These are phyloP conservation scores for Capillidium rhysosporum DNA, from an alignment of 371 early-diverging fungal genomes.

Conservation along the genomic window DNA sequence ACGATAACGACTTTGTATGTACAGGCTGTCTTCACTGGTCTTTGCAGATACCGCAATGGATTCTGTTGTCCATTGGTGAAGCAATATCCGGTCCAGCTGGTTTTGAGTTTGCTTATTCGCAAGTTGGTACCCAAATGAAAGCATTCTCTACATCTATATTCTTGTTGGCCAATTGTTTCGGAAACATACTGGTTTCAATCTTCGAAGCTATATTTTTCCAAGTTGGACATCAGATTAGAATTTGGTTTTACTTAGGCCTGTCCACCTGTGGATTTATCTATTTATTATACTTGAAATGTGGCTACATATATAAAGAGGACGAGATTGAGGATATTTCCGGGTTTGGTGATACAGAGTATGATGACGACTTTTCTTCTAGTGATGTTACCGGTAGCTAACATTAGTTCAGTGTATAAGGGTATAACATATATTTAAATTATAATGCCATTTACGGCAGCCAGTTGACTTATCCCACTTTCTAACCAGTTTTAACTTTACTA, in stretches of 20 bases:
- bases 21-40: conserved; percentile 11
- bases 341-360: neutral
- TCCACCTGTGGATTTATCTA: neutral
- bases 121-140: conserved; percentile 6
- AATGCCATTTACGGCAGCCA: too few relatives aligned
- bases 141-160: neutral
- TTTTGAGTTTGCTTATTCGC: conserved; percentile 30
- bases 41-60: conserved; percentile 30
- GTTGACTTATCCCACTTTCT: too few relatives aligned
- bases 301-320: conserved; percentile 4
- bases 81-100: conserved; percentile 31
- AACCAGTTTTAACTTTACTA: too few relatives aligned
- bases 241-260: conserved; percentile 1
- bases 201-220: neutral
- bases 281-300: neutral
- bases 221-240: neutral
- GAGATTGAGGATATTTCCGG: neutral
- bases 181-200: neutral
- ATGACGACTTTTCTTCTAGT: too few relatives aligned
- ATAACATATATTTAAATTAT: too few relatives aligned
- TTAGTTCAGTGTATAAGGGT: too few relatives aligned
- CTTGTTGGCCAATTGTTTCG: neutral
- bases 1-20: conserved; percentile 6
- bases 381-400: too few relatives aligned
- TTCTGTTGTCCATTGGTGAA: conserved; percentile 33